Base-by-base conservation (phyloP, 345 rosid species). In the Passiflora organensis region DNA sequence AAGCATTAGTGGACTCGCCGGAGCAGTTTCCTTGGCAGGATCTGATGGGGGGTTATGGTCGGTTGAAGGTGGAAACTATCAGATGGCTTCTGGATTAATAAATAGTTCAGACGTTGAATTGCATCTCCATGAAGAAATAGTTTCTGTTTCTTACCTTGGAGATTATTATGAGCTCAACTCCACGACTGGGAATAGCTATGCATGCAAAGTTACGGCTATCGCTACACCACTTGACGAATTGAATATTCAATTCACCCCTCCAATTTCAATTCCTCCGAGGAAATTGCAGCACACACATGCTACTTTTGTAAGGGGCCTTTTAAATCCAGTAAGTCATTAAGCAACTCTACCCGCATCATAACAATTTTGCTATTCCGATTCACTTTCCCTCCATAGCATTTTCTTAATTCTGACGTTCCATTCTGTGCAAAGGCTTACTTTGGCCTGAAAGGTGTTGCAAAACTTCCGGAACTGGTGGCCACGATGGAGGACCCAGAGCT, bases 1-100 rank as follows among this genome's bases (percentile, higher is more conserved):
- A 52, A 56, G 28, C 23, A 86, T 93, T 58, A 93, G 94, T 39
- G 96, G 99, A 67, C 81, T 93, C 60, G 96, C 96, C 14, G 99
- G 99, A 50, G 99, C 94, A 52, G 95, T 86, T 68, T 93, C 99
- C 43, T 48, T 89, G 84, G 99, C 99, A 10, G 99, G 96, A 56
- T 83, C 96, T 18, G 96, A 83, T 42, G 93, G 76, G 48, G 89
- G 82, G 43, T 79, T 93, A 58, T 93, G 99, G 99, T 62, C 95
- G 13, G 67, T 93, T 59, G 80, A 84, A 73, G 96, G 94, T 62
- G 99, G 99, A 28, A 93, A 93, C 62, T 89, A 93, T 89, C 91
- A 81, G 85, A 84, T 93, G 89, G 96, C 91, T 66, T 78, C 80
- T 38, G 84, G 91, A 57, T 66, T 93, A 44, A 78, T 93, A 20